phyloP scores from a whole-genome alignment of 768 basidiomycete genomes.

The Coprinopsis cinerea region DNA sequence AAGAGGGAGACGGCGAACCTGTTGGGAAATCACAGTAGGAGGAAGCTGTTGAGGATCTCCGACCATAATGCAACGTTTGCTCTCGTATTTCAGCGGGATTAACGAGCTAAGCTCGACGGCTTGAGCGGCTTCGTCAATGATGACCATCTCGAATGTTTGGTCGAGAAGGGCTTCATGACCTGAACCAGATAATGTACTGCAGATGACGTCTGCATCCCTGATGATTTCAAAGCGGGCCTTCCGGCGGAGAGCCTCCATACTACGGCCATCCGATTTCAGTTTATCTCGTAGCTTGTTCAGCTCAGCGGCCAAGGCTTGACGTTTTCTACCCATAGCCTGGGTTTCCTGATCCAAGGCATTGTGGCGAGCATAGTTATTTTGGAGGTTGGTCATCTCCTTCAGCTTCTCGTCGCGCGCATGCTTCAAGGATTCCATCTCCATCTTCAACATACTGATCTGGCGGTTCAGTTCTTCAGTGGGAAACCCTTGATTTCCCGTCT shows the following conservation, averaged over 20 bases:
- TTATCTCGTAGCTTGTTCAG: constrained; percentile 79
- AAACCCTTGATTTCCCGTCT: constrained; percentile 20
- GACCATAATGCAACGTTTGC: constrained; percentile 84
- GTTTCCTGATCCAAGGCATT: constrained; percentile 68
- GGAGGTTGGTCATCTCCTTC: constrained; percentile 49
- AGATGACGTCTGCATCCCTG: constrained; percentile 87
- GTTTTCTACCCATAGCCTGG: constrained; percentile 51
- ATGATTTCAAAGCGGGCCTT: constrained; percentile 72
- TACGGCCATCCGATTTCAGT: constrained; percentile 72
- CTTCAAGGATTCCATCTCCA: constrained; percentile 69
- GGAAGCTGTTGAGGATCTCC: constrained; percentile 97
- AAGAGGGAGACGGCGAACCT: constrained; percentile 23
- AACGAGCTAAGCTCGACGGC: constrained; percentile 92
- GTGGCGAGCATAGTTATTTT: constrained; percentile 50
- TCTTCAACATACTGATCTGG: constrained; percentile 52
- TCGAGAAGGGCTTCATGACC: constrained; percentile 82
- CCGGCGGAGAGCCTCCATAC: constrained; percentile 76
- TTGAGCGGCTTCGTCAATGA: constrained; percentile 98
- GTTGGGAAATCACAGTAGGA: constrained; percentile 63
- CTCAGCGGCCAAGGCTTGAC: constrained; percentile 58
- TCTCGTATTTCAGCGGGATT: constrained; percentile 89
- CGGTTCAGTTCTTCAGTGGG: constrained; percentile 46
- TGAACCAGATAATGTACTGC: constrained; percentile 87
- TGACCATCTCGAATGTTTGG: constrained; percentile 89
- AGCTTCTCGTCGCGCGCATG: constrained; percentile 48